These are phyloP conservation scores for Rhodamnia argentea DNA, from an alignment of 345 rosid species.

Conservation along the genomic window DNA sequence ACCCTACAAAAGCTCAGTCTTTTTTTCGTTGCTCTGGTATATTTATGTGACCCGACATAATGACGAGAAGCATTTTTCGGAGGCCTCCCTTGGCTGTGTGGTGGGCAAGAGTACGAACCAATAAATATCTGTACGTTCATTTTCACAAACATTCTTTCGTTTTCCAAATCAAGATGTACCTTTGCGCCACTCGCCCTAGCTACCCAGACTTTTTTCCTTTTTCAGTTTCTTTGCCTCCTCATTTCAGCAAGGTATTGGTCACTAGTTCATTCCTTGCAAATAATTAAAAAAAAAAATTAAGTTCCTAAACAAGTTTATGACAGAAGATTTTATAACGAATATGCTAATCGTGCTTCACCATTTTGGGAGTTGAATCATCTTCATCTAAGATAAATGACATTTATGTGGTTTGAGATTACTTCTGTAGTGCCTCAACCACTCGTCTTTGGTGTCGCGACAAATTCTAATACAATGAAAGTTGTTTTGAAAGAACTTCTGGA, in stretches of 20 bases:
- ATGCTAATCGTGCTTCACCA: background rate
- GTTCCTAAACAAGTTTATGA: background rate
- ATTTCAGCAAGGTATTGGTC: background rate
- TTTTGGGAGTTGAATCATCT: background rate
- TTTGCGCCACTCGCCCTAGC: background rate
- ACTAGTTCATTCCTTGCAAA: background rate
- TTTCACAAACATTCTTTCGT: background rate
- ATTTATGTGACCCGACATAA: background rate
- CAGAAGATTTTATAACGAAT: background rate
- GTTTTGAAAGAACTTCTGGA: background rate
- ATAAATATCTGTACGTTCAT: background rate
- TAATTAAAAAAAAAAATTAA: background rate
- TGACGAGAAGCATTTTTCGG: background rate
- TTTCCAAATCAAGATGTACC: background rate
- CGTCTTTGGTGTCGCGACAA: background rate
- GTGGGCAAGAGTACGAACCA: background rate
- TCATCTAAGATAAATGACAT: background rate
- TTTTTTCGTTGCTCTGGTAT: background rate
- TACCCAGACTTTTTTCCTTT: no score
- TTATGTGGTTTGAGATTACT: background rate
- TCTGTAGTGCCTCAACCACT: background rate
- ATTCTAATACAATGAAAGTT: background rate
- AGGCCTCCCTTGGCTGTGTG: background rate
- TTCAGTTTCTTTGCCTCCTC: no score
- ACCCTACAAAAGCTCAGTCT: background rate